Evolutionary conservation across 1,284 basidiomycete species (phyloP), one percentile per base, ranked within the genome.

Genomic region (Amylostereum areolatum): DNA sequence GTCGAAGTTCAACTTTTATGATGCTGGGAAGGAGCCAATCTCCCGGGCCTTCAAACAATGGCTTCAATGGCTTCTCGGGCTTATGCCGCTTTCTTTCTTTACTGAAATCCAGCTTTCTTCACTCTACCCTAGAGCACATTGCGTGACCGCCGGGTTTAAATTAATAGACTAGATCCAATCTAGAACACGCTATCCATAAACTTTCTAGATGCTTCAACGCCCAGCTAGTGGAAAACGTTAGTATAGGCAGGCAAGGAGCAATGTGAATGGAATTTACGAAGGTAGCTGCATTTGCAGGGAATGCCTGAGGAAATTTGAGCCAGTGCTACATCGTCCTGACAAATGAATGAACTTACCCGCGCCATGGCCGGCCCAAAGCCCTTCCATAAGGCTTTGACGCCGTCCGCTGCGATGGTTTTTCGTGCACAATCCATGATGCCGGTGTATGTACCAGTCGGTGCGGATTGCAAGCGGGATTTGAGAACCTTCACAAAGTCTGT

Each of bases 291-390:
- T 96, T 96, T 29, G 93, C 92, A 5, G 92, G 92, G 79, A 94
- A 92, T 46, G 90, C 89, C 86, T 89, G 52, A 2, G 47, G 34
- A 45, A 27, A 10, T 49, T 24, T 10, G 50, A 27, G 43, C 54
- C 51, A 61, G 44, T 49, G 49, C 49, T 25, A 28, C 33, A 9
- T 43, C 10, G 37, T 29, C 12, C 4, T 24, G 5, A 25, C 33
- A 29, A 43, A 24, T 9, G 25, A 10, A 18, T n/a, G 24, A 58
- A 76, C 76, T 61, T 75, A 87, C 92, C 62, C 93, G 74, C 46
- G 83, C 87, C 93, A 98, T 98, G 18, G 96, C 96, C 27, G 97
- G 97, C 47, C 92, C 95, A 64, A 98, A 92, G 28, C 96, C 97
- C 71, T 90, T 97, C 90, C 95, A 99, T 31, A 99, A 74, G 5